Conservation (phyloP, 176 grass and related monocot genomes). For the Triticum urartu region DNA sequence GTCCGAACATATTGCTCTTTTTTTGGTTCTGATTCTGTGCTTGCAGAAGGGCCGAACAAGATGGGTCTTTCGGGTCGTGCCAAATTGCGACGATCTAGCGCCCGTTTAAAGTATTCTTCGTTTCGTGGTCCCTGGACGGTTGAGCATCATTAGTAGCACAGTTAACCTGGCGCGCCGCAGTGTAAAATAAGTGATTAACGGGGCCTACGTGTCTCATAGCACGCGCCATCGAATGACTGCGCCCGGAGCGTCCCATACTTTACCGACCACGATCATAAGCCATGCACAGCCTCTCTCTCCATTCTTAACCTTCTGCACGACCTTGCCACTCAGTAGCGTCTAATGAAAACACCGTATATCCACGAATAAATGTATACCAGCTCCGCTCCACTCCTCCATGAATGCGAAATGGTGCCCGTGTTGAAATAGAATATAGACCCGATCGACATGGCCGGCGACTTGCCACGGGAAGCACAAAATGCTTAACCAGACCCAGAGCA, state of each 20-base stretch:
- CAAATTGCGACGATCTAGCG: not conserved
- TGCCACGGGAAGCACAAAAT: not conserved
- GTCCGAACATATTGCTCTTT: too few species aligned
- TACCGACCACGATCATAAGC: not conserved
- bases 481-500: not conserved
- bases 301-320: not conserved
- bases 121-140: not conserved
- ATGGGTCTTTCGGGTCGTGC: not conserved
- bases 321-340: not conserved
- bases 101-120: not conserved
- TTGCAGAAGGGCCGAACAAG: not conserved
- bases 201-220: not conserved
- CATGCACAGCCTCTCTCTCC: too few species aligned
- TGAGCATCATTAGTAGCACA: conserved; percentile 12
- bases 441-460: too few species aligned
- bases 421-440: not conserved
- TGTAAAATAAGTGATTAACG: not conserved
- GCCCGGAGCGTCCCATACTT: not conserved
- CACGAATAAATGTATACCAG: too few species aligned
- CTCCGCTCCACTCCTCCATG: too few species aligned
- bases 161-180: not conserved
- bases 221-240: conserved; percentile 30
- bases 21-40: too few species aligned
- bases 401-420: not conserved
- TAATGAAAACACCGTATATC: not conserved